Percentiles rank a stretch among this genome's conserved stretches.
Evolutionary conservation across 2,329 filamentous ascomycete genomes (phyloP).

Genomic region (Dothistroma septosporum): DNA sequence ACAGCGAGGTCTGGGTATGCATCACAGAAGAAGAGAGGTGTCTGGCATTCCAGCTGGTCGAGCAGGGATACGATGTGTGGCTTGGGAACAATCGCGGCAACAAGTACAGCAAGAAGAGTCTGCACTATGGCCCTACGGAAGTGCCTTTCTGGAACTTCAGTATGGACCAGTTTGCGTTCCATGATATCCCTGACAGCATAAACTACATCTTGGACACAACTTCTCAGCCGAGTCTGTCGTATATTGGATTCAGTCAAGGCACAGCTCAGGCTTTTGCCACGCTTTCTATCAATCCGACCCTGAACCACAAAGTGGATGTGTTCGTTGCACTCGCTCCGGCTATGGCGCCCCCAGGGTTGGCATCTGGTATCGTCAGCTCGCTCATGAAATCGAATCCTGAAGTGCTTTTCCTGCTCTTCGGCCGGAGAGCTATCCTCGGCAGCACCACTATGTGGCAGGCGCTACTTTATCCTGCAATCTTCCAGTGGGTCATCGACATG

Average conservation of each 20-base stretch:
- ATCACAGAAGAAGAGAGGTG: slow-evolving; percentile 80
- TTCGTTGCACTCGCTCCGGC: slow-evolving; percentile 95
- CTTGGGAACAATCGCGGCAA: slow-evolving; percentile 97
- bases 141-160: slow-evolving; percentile 93
- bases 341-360: slow-evolving; percentile 89
- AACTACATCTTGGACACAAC: slow-evolving; percentile 85
- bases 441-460: slow-evolving; percentile 97
- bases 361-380: slow-evolving; percentile 85
- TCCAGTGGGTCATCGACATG: slow-evolving; percentile 80
- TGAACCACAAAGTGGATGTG: slow-evolving; percentile 91
- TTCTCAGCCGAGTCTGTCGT: slow-evolving; percentile 76
- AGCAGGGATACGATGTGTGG: slow-evolving; percentile 94
- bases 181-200: slow-evolving; percentile 95
- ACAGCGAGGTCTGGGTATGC: slow-evolving; percentile 97
- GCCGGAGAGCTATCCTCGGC: slow-evolving; percentile 82
- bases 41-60: slow-evolving; percentile 82
- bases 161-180: slow-evolving; percentile 96
- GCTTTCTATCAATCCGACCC: slow-evolving; percentile 81
- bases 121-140: slow-evolving; percentile 68
- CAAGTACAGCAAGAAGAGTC: slow-evolving; percentile 97
- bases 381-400: slow-evolving; percentile 91
- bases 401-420: slow-evolving; percentile 88
- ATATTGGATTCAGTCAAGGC: slow-evolving; percentile 95
- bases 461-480: slow-evolving; percentile 89
- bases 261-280: slow-evolving; percentile 95